phyloP scores from a whole-genome alignment of 1,139 yeast genomes.

The Scheffersomyces insectosa region DNA sequence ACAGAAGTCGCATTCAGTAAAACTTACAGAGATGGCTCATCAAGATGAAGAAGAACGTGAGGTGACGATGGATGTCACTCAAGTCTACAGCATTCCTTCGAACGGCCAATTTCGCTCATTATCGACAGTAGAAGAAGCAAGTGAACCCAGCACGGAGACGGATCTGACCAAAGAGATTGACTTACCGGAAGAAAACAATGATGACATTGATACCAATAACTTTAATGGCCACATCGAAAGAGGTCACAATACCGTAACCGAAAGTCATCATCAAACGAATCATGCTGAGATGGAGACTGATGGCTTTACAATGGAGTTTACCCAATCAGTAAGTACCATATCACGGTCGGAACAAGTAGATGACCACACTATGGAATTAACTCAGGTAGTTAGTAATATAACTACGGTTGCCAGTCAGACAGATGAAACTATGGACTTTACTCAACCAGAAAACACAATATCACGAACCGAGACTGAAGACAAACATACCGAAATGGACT shows the following conservation, averaged over 20 bases:
- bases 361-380: constrained; percentile 9
- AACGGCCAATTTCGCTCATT: not conserved
- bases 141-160: too few species aligned
- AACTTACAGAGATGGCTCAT: constrained; percentile 1
- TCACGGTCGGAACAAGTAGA: not conserved
- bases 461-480: not conserved
- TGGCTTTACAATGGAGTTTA: constrained; percentile 15
- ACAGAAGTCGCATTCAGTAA: constrained; percentile 4
- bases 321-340: constrained; percentile 4
- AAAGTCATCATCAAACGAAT: too few species aligned
- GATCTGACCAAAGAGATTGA: too few species aligned
- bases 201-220: too few species aligned
- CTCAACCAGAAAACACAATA: constrained; percentile 8
- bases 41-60: constrained; percentile 9
- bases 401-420: not conserved
- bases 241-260: too few species aligned
- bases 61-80: constrained; percentile 15
- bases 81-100: not conserved
- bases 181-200: too few species aligned
- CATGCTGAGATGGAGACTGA: constrained; percentile 3
- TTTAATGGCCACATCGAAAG: too few species aligned
- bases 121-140: too few species aligned
- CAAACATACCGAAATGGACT: not conserved
- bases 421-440: constrained; percentile 12
- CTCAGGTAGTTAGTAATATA: constrained; percentile 5